A percentile compares a stretch with the other conserved stretches of the same genome.
Evolutionary conservation across 257 asterid species (phyloP).

Genomic region (Parsonsia alboflavescens): DNA sequence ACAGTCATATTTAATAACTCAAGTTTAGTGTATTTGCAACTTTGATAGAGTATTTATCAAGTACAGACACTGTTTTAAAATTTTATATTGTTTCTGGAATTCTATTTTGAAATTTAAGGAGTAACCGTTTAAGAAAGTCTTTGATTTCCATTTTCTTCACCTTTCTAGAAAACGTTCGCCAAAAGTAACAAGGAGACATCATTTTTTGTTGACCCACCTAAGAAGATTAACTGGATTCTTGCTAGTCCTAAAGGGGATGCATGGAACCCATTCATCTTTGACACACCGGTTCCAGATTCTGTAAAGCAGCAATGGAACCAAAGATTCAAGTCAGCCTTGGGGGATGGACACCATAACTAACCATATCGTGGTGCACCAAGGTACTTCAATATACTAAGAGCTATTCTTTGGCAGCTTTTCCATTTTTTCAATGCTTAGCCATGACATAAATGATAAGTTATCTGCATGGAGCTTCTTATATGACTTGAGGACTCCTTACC

Average conservation of each 20-base stretch:
- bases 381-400: conserved; percentile 12
- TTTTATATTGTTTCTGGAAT: too few species aligned
- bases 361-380: conserved; percentile 20
- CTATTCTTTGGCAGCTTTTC: background rate
- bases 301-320: conserved; percentile 64
- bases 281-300: conserved; percentile 41
- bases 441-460: background rate
- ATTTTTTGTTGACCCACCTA: conserved; percentile 41
- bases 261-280: conserved; percentile 60
- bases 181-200: conserved; percentile 25
- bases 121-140: background rate
- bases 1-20: too few species aligned
- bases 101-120: too few species aligned
- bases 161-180: conserved; percentile 27
- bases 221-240: conserved; percentile 69
- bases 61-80: too few species aligned
- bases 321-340: conserved; percentile 49
- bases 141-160: background rate
- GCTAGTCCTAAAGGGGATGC: conserved; percentile 51
- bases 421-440: background rate
- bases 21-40: too few species aligned
- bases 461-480: background rate
- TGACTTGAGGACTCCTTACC: background rate
- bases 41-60: too few species aligned
- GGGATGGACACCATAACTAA: conserved; percentile 9